phyloP scores from a whole-genome alignment of 176 grass and related monocot species.

The Triticum monococcum region DNA sequence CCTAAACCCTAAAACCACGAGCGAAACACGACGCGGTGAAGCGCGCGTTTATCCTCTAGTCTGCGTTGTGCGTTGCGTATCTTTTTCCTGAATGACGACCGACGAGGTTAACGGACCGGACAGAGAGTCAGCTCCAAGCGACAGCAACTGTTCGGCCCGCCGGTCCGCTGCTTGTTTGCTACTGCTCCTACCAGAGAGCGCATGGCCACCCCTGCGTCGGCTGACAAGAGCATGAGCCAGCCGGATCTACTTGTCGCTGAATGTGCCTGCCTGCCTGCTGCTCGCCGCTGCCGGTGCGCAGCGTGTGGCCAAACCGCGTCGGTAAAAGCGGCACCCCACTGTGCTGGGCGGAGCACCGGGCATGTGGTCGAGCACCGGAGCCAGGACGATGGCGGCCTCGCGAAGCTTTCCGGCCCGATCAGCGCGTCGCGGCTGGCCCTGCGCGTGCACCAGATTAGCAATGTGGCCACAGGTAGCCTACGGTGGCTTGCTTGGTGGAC shows the following conservation, averaged over 20 bases:
- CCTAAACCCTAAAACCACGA: too few relatives aligned
- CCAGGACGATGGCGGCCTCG: neutral
- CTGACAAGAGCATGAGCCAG: neutral
- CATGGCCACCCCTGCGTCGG: neutral
- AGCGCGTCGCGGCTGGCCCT: neutral
- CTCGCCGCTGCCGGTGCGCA: neutral
- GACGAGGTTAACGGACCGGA: neutral
- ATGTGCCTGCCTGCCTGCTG: neutral
- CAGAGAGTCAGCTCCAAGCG: neutral
- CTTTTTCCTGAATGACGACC: too few relatives aligned
- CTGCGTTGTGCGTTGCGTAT: too few relatives aligned
- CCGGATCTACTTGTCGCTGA: neutral
- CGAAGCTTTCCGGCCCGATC: neutral
- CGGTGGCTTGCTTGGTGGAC: too few relatives aligned
- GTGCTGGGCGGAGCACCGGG: neutral
- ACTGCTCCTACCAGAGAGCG: neutral
- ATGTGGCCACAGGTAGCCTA: too few relatives aligned
- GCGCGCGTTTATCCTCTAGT: too few relatives aligned
- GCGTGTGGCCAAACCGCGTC: neutral
- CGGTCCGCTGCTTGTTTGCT: neutral
- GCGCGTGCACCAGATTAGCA: too few relatives aligned
- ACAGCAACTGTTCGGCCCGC: neutral
- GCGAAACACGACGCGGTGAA: too few relatives aligned
- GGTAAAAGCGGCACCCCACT: neutral
- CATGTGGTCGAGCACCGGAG: neutral